Base-by-base conservation (phyloP, 805 yeast genomes). In the Suhomyces kilbournensis region DNA sequence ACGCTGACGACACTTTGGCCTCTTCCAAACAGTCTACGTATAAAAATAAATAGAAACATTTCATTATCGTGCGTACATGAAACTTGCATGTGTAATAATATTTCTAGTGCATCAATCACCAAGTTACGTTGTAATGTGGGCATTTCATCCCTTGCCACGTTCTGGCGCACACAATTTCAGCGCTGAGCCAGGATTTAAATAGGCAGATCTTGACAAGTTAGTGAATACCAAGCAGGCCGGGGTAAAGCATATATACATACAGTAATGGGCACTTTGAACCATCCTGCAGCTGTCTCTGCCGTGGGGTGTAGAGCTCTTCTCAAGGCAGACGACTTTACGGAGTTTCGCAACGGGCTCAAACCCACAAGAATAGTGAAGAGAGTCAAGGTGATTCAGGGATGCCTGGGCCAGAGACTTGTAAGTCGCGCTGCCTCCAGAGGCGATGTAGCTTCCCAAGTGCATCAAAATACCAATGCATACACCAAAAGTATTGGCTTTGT, bases 351-450 rank as follows among this genome's bases (percentile, higher is more conserved):
- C 22, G 22, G 26, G 25, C 26, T 20, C n/a, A 19, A 42, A 22
- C 28, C 28, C 10, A 12, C 22, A 17, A 30, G 17, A 9, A 23
- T 23, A 23, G 30, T 20, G 4, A 28, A 26, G 39, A 28, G 26
- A 15, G 47, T 45, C 26, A 45, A 45, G 26, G 47, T 45, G n/a
- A 12, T 45, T 12, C 47, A 45, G 19, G 22, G 30, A 7, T 38
- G 20, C 23, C 22, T 14, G 23, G n/a, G 23, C 7, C 14, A 8
- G 23, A 17, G 20, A 17, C 22, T n/a, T 4, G 23, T 14, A 19
- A 38, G 42, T 23, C 42, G 42, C 14, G 7, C 42, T 38, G 12
- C 14, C 4, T 19, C 12, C 4, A 38, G 42, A 10, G 22, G 23
- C 22, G 10, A 17, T 39, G 20, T 14, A 19, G n/a, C 43, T 14